These are phyloP conservation scores for Diaporthe sp. DNA, from an alignment of 2,329 filamentous ascomycete species.

Conservation along the genomic window DNA sequence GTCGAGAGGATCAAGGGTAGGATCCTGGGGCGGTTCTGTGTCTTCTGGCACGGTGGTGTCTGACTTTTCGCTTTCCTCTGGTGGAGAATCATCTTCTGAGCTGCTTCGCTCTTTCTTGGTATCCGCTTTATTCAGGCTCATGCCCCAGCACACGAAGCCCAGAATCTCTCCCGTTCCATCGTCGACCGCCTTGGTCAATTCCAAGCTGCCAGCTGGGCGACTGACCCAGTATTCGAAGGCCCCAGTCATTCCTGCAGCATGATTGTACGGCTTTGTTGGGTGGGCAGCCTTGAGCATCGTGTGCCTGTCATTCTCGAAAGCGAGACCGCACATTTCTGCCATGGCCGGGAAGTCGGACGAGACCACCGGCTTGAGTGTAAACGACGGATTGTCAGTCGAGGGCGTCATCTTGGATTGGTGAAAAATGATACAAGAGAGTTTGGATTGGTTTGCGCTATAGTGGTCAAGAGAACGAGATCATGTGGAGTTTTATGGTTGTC, in stretches of 20 bases:
- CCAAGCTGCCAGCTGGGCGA: constrained; percentile 42
- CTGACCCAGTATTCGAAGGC: constrained; percentile 44
- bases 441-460: background rate
- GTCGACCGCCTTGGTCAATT: constrained; percentile 52
- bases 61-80: background rate
- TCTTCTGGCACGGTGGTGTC: background rate
- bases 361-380: constrained; percentile 34
- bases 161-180: constrained; percentile 46
- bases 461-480: background rate
- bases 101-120: background rate
- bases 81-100: background rate
- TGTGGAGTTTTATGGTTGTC: background rate
- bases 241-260: constrained; percentile 45
- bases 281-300: constrained; percentile 51
- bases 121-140: constrained; percentile 45
- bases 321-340: constrained; percentile 47
- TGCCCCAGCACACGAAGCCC: constrained; percentile 53
- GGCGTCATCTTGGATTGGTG: background rate
- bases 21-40: background rate
- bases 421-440: background rate
- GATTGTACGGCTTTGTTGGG: constrained; percentile 48
- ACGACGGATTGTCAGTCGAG: background rate
- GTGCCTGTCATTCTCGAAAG: constrained; percentile 50
- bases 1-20: constrained; percentile 45
- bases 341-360: constrained; percentile 49